phyloP scores from a whole-genome alignment of 2,329 filamentous ascomycete species.

The Cordyceps farinosa region DNA sequence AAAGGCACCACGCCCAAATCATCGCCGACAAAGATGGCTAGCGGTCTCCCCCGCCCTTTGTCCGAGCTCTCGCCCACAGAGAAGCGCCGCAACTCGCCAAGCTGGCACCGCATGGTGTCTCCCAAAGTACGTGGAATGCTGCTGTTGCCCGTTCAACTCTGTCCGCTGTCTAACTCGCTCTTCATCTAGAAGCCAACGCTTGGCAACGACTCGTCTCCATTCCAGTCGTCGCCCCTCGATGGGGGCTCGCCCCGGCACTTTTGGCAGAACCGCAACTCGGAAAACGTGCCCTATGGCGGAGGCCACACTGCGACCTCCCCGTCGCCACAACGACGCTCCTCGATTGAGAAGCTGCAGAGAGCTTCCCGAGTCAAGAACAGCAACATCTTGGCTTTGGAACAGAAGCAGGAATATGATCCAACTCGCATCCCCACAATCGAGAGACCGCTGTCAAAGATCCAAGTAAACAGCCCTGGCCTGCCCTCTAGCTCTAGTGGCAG shows the following conservation, averaged over 20 bases:
- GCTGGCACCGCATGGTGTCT: conserved; percentile 58
- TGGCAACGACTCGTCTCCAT: conserved; percentile 73
- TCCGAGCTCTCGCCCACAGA: conserved; percentile 86
- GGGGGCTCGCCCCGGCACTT: conserved; percentile 72
- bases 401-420: conserved; percentile 90
- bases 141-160: conserved; percentile 2
- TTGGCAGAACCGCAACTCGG: conserved; percentile 79
- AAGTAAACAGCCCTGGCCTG: conserved; percentile 63
- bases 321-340: conserved; percentile 75
- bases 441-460: conserved; percentile 73
- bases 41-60: conserved; percentile 67
- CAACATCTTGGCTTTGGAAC: conserved; percentile 91
- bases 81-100: conserved; percentile 86
- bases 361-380: conserved; percentile 97
- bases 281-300: conserved; percentile 68
- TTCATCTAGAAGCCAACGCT: conserved; percentile 59
- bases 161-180: conserved; percentile 14
- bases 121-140: conserved; percentile 34
- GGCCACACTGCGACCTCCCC: conserved; percentile 52
- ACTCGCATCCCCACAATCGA: conserved; percentile 73
- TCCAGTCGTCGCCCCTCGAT: conserved; percentile 77
- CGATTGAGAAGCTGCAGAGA: conserved; percentile 91
- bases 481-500: conserved; percentile 51
- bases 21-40: conserved; percentile 61
- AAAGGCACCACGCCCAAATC: conserved; percentile 55